Evolutionary conservation across 495 filamentous ascomycete genomes (phyloP), one percentile per base, ranked within the genome.

Genomic region (Penicillium fimorum): DNA sequence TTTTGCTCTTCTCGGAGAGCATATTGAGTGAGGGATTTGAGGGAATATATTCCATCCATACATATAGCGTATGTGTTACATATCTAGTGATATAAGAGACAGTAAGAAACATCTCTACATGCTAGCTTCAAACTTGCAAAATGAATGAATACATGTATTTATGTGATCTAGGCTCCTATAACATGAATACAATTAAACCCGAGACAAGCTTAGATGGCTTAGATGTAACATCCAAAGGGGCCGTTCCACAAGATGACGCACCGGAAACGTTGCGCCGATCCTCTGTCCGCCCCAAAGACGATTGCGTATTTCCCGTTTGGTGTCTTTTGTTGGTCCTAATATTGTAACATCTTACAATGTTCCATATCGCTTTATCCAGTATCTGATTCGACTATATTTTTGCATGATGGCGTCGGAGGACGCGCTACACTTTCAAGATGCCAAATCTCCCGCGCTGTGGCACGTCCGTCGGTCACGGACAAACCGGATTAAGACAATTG

Each of bases 401-500:
- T 32, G 24, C 52, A 65, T 54, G 30, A 76, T 76, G 73, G 66
- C 67, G 47, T 62, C 64, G 15, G 55, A 59, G 6, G 70, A 64
- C 53, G 48, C 61, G 50, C 58, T 67, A 56, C 64, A 56, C 60
- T 63, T 63, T 50, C 60, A 68, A 44, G 63, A 74, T 49, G 60
- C 65, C 45, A 64, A 68, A 22, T 64, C 70, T n/a, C 65, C 58
- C 15, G 43, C 71, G 13, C 41, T 69, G 29, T 60, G 66, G 56
- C 69, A 70, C 56, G 50, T 59, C 47, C 68, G 47, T 61, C 69
- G 73, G 18, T 69, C 68, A 10, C 68, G 75, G 17, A 58, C 70
- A 29, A 69, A 69, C 33, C 61, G 66, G 30, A 57, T 64, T 15
- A 71, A 67, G 49, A 37, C 67, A 29, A 50, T 64, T 43, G 45